phyloP scores from a whole-genome alignment of 2,329 filamentous ascomycete species.

The Trichoderma guizhouense region DNA sequence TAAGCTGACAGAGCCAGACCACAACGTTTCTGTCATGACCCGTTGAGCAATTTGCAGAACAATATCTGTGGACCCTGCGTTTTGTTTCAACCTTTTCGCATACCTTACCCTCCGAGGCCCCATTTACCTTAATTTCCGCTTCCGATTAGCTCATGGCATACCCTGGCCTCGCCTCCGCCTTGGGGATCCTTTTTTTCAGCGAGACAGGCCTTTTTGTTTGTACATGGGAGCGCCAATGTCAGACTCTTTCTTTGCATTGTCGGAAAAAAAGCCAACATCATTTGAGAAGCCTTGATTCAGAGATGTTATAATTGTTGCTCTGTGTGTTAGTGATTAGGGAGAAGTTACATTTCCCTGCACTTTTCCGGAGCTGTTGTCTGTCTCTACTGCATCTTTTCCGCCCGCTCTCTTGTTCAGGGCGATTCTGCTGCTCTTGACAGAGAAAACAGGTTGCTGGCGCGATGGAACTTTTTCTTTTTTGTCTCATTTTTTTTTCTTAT shows the following conservation, averaged over 20 bases:
- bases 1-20: background rate
- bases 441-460: background rate
- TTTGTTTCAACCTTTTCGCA: background rate
- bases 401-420: background rate
- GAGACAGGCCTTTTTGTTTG: background rate
- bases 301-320: background rate
- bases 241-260: background rate
- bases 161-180: background rate
- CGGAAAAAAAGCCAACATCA: background rate
- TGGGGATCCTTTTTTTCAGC: background rate
- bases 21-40: constrained; percentile 10
- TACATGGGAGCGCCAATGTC: background rate
- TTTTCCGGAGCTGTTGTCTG: background rate
- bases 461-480: constrained; percentile 2
- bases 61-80: background rate
- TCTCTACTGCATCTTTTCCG: background rate
- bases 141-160: background rate
- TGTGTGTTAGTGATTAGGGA: background rate
- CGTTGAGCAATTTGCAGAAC: constrained; percentile 5
- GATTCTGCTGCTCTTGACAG: background rate
- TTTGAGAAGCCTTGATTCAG: background rate
- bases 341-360: background rate
- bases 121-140: constrained; percentile 3
- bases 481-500: background rate
- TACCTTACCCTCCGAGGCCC: background rate